These are phyloP conservation scores for Fusarium sp. DNA, from an alignment of 2,329 filamentous ascomycete species.

Conservation along the genomic window DNA sequence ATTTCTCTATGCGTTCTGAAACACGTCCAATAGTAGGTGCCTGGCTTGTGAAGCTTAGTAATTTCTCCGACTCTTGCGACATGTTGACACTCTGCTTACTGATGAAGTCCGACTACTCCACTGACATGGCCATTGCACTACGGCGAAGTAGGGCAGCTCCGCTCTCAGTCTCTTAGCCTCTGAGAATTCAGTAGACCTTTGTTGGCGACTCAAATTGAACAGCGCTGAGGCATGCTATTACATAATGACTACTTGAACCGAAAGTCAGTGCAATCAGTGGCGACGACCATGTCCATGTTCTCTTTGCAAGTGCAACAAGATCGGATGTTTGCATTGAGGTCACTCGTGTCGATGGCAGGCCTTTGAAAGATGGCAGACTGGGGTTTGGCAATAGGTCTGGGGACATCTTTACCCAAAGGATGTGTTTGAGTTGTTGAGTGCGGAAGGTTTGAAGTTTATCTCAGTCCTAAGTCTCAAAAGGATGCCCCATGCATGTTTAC, in stretches of 20 bases:
- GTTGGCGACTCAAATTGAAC: background rate
- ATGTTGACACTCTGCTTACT: background rate
- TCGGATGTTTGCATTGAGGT: too few species aligned
- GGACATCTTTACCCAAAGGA: accelerated
- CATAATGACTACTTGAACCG: background rate
- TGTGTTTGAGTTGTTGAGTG: background rate
- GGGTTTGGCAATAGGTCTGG: accelerated
- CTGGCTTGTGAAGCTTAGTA: background rate
- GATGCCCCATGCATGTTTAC: accelerated
- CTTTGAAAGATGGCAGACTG: accelerated
- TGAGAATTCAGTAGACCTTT: background rate
- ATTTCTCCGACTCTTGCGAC: background rate
- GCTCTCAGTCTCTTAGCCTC: background rate
- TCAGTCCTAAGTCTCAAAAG: background rate
- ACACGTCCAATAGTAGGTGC: background rate
- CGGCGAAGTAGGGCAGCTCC: background rate
- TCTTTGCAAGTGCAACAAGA: background rate
- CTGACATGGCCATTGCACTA: background rate
- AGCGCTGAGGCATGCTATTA: background rate
- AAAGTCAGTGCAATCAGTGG: background rate
- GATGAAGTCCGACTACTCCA: background rate
- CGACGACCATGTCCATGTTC: background rate
- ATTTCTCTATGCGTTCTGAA: background rate
- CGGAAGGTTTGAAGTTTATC: background rate
- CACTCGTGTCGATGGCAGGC: background rate